Conservation (phyloP, 2,329 filamentous ascomycete genomes). For the Cladophialophora exuberans region DNA sequence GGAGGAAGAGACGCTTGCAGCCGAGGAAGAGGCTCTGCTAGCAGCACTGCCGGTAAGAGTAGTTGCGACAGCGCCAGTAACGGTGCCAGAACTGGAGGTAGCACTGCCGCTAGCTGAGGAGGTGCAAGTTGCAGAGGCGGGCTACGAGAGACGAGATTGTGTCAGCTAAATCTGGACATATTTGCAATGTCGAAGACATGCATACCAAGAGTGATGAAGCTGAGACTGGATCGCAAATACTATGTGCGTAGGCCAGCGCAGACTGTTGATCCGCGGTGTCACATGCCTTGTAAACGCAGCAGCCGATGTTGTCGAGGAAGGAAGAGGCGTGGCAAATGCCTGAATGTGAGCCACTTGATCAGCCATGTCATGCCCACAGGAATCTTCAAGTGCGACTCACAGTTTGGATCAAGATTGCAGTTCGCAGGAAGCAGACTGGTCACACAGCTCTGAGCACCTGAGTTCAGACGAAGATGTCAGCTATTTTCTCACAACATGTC, state of each 20-base stretch:
- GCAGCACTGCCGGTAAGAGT: conserved; percentile 18
- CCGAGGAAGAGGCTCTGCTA: conserved; percentile 16
- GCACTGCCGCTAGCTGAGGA: conserved; percentile 20
- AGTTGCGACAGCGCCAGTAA: conserved; percentile 26
- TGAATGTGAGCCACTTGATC: neutral
- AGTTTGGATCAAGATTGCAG: conserved; percentile 49
- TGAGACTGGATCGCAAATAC: conserved; percentile 44
- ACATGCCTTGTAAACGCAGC: conserved; percentile 55
- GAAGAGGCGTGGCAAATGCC: conserved; percentile 49
- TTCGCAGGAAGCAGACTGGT: conserved; percentile 45
- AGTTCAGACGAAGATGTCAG: conserved; percentile 1
- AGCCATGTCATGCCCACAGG: neutral
- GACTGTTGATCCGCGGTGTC: conserved; percentile 45
- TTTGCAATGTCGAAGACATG: conserved; percentile 19
- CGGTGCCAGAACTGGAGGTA: conserved; percentile 15
- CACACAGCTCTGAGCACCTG: conserved; percentile 40
- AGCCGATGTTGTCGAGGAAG: conserved; percentile 54
- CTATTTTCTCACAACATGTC: neutral
- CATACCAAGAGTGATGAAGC: conserved; percentile 38
- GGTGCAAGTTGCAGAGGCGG: conserved; percentile 22
- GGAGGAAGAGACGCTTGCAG: conserved; percentile 10
- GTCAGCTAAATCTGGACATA: conserved; percentile 38
- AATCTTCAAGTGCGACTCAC: conserved; percentile 32
- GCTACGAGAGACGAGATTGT: conserved; percentile 11
- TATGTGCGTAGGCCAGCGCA: conserved; percentile 34